These are phyloP conservation scores for Sarcomyxa edulis DNA, from an alignment of 768 basidiomycete genomes.

Conservation along the genomic window DNA sequence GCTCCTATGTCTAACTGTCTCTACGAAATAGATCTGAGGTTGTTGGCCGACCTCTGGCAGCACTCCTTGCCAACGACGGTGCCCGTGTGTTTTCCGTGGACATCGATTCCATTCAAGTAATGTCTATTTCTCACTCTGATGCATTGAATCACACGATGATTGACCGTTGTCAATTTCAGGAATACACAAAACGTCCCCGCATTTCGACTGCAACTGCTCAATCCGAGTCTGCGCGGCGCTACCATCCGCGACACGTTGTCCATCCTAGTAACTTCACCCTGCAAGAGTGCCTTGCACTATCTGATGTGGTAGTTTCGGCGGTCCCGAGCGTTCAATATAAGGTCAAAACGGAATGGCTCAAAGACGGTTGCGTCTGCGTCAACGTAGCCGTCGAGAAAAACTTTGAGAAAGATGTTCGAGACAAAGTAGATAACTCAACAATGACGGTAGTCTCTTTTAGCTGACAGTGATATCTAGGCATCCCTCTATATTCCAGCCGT, in stretches of 20 bases:
- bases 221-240: conserved; percentile 42
- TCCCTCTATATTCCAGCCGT: conserved; percentile 93
- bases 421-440: conserved; percentile 53
- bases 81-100: conserved; percentile 94
- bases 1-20: conserved; percentile 4
- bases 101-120: conserved; percentile 86
- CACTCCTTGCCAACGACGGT: conserved; percentile 92
- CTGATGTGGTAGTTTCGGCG: conserved; percentile 92
- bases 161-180: conserved; percentile 40
- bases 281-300: conserved; percentile 74
- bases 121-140: not conserved
- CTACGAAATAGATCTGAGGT: conserved; percentile 73
- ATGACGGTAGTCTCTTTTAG: not conserved
- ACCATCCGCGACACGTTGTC: conserved; percentile 81
- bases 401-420: conserved; percentile 88
- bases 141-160: not conserved
- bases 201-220: conserved; percentile 24
- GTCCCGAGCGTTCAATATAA: conserved; percentile 86
- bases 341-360: conserved; percentile 81
- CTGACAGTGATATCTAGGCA: conserved; percentile 44
- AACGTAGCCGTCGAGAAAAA: conserved; percentile 97
- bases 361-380: conserved; percentile 90
- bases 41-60: conserved; percentile 94
- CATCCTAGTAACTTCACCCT: conserved; percentile 64
- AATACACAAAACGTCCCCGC: conserved; percentile 90